phyloP scores from a whole-genome alignment of 257 asterid species.

The Oldenlandia corymbosa region DNA sequence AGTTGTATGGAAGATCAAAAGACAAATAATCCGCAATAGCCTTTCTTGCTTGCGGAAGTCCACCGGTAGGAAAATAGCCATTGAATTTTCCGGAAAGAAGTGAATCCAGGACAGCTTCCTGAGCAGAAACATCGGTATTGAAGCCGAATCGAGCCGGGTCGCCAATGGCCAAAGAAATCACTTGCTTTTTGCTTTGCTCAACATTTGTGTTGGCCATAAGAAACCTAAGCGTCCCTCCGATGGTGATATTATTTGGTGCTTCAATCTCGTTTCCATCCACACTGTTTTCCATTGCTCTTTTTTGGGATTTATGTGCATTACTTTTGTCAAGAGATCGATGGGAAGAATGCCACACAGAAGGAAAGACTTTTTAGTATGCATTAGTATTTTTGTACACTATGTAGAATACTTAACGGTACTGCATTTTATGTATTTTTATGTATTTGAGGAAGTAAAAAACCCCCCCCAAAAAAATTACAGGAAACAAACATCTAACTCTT shows the following conservation, averaged over 20 bases:
- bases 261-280: conserved; percentile 25
- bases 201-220: conserved; percentile 37
- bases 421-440: too few species aligned
- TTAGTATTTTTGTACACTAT: too few species aligned
- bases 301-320: too few species aligned
- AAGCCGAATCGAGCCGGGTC: conserved; percentile 78
- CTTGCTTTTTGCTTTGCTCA: conserved; percentile 22
- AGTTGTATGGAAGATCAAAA: conserved; percentile 49
- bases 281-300: conserved; percentile 19
- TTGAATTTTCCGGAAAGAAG: conserved; percentile 63
- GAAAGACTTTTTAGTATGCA: too few species aligned
- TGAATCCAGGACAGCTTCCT: conserved; percentile 49
- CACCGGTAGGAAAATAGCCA: conserved; percentile 81
- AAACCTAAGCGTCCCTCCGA: conserved; percentile 62
- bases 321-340: too few species aligned
- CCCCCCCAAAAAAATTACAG: too few species aligned
- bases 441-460: too few species aligned
- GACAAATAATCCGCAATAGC: conserved; percentile 75
- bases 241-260: conserved; percentile 47
- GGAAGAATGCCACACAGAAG: too few species aligned
- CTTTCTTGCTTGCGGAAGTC: conserved; percentile 78
- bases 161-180: conserved; percentile 76
- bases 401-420: too few species aligned
- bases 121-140: conserved; percentile 43
- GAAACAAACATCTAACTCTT: too few species aligned